A percentile compares a stretch with the other conserved stretches of the same genome.
Evolutionary conservation across 2,329 filamentous ascomycete species (phyloP).

Genomic region (Aspergillus floridensis): DNA sequence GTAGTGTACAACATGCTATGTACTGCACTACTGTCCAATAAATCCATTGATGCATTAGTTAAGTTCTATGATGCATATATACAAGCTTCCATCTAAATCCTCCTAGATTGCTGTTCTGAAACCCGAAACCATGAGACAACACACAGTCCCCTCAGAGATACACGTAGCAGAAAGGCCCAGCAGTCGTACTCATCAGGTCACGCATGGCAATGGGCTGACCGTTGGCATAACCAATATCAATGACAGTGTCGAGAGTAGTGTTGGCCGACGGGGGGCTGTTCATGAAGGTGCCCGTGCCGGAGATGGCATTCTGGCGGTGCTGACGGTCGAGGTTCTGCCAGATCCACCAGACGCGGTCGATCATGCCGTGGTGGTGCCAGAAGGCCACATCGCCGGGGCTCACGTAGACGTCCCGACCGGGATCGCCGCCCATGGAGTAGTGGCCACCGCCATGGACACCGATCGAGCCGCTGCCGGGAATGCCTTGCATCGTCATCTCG

Average conservation of each 20-base stretch:
- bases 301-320: constrained; percentile 37
- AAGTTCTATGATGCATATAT: too few relatives aligned
- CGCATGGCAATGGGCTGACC: constrained; percentile 33
- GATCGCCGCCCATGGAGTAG: constrained; percentile 48
- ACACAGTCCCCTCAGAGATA: constrained; percentile 29
- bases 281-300: constrained; percentile 46
- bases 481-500: constrained; percentile 40
- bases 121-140: too few relatives aligned
- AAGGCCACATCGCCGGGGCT: constrained; percentile 50
- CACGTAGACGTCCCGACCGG: constrained; percentile 45
- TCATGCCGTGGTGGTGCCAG: constrained; percentile 49
- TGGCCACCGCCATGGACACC: constrained; percentile 50
- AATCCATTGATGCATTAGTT: too few relatives aligned
- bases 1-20: too few relatives aligned
- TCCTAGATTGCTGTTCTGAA: too few relatives aligned
- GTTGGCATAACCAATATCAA: constrained; percentile 41
- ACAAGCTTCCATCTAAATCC: too few relatives aligned
- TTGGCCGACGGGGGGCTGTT: constrained; percentile 45
- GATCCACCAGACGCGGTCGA: constrained; percentile 51
- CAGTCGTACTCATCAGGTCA: constrained; percentile 44
- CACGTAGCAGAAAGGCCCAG: constrained; percentile 49
- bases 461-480: constrained; percentile 29
- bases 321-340: constrained; percentile 49
- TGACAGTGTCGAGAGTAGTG: constrained; percentile 45
- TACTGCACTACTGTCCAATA: too few relatives aligned